phyloP scores from a whole-genome alignment of 352 stramenopile genomes.

The Phytophthora colocasiae region DNA sequence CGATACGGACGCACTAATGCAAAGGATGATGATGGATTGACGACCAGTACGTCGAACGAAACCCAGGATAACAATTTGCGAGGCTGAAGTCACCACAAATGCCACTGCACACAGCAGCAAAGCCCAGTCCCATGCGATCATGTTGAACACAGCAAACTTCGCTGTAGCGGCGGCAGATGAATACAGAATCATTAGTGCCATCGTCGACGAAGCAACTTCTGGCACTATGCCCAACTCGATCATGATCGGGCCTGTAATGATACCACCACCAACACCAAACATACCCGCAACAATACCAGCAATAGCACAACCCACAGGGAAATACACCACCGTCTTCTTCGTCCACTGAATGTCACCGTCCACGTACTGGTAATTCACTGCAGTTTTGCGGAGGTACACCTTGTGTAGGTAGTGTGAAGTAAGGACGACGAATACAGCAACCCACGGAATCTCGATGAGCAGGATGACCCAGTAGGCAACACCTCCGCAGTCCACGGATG shows the following conservation, averaged over 20 bases:
- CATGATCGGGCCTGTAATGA: conserved; percentile 67
- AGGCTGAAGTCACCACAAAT: conserved; percentile 56
- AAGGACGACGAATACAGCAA: conserved; percentile 45
- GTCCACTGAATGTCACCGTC: conserved; percentile 51
- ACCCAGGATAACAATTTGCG: conserved; percentile 58
- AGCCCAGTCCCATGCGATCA: conserved; percentile 59
- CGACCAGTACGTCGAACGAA: conserved; percentile 59
- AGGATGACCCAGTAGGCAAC: conserved; percentile 57
- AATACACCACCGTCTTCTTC: conserved; percentile 38
- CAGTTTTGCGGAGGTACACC: conserved; percentile 41
- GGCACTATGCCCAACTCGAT: conserved; percentile 65
- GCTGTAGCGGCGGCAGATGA: conserved; percentile 48
- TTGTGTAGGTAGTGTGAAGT: conserved; percentile 35
- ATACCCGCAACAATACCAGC: conserved; percentile 52
- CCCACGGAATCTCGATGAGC: conserved; percentile 55
- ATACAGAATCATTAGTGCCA: conserved; percentile 59
- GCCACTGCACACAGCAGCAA: conserved; percentile 38
- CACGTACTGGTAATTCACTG: conserved; percentile 41
- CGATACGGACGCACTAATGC: conserved; percentile 51
- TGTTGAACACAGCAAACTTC: conserved; percentile 58
- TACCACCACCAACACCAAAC: conserved; percentile 59
- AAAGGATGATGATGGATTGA: conserved; percentile 72
- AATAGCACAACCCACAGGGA: conserved; percentile 43
- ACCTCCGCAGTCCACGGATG: conserved; percentile 40
- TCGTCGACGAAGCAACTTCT: conserved; percentile 56